Base-by-base conservation (phyloP, 306 rosid species). In the Oxytropis ochrocephala region DNA sequence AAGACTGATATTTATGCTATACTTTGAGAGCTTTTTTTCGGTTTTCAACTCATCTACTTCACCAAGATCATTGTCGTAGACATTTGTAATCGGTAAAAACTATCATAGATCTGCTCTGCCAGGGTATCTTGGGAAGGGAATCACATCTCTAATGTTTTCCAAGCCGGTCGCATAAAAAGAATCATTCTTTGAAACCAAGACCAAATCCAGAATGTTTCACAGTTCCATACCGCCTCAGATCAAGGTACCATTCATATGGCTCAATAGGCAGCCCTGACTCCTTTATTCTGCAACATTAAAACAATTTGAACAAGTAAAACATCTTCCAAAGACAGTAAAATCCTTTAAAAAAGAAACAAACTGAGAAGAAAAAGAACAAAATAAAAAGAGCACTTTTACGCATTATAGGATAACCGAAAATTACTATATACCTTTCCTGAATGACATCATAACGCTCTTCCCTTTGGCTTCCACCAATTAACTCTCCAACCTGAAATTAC, bases 161-260 rank as follows among this genome's bases (percentile, higher is more conserved):
- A 95, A 62, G 56, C 99, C 99, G 0, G 99, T 95, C 7, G 99
- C 96, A 64, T 64, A 35, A 95, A 95, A 63, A 95, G 95, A 68
- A 95, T 81, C 99, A 95, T 95, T 52, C 99, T 68, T 48, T 95
- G 33, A 95, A 91, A 16, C 99, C 99, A 55, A 95, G 87, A 64
- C 99, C 99, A 54, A 95, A 95, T 41, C 99, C 97, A 11, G 81
- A 18, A 72, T 95, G 99, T 66, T 83, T 89, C 57, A 87, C 96
- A 0, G 97, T 95, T 49, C 99, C 99, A 48, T 58, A 91, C 51
- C 99, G 91, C 80, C 99, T 83, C 75, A 95, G 82, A 64, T 95
- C 99, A 72, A 95, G 91, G 85, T 95, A 91, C 99, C 96, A 95
- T 67, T 95, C 97, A 6, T 91, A 95, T 39, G 96, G 99, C 81